Conservation (phyloP, 2,329 filamentous ascomycete genomes). For the Pseudogymnoascus sp. region DNA sequence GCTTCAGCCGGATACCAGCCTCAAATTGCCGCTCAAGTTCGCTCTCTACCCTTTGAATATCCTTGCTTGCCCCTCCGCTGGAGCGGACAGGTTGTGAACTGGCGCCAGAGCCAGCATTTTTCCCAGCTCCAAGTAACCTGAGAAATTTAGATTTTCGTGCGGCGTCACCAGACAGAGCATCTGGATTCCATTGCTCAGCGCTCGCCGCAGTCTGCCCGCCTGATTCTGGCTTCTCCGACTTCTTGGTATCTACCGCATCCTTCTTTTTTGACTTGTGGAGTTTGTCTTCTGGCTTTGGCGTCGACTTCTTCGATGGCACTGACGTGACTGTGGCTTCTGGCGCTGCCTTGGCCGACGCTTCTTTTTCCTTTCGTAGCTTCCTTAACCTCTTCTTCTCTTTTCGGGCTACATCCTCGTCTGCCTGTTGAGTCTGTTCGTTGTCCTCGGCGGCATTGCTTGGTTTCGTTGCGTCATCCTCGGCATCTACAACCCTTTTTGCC, state of each 20-base stretch:
- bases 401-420: constrained; percentile 15
- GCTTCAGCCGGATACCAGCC: constrained; percentile 31
- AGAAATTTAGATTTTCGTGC: constrained; percentile 30
- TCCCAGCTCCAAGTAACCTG: constrained; percentile 28
- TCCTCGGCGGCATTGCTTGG: constrained; percentile 10
- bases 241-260: neutral
- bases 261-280: constrained; percentile 14
- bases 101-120: constrained; percentile 12
- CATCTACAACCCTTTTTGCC: constrained; percentile 5
- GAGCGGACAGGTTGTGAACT: constrained; percentile 12
- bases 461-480: constrained; percentile 12
- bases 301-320: constrained; percentile 15
- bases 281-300: constrained; percentile 14
- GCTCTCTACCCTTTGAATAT: constrained; percentile 25
- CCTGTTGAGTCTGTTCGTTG: constrained; percentile 12
- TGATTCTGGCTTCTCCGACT: constrained; percentile 10
- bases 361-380: constrained; percentile 13
- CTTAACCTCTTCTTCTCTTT: constrained; percentile 14
- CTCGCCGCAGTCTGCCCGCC: neutral
- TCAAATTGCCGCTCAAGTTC: constrained; percentile 32
- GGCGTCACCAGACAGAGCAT: constrained; percentile 26
- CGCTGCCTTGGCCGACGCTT: neutral
- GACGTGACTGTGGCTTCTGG: neutral
- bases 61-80: neutral
- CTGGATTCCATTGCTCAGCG: constrained; percentile 25